phyloP scores from a whole-genome alignment of 2,329 filamentous ascomycete genomes.

The Penicillium verrucosum region DNA sequence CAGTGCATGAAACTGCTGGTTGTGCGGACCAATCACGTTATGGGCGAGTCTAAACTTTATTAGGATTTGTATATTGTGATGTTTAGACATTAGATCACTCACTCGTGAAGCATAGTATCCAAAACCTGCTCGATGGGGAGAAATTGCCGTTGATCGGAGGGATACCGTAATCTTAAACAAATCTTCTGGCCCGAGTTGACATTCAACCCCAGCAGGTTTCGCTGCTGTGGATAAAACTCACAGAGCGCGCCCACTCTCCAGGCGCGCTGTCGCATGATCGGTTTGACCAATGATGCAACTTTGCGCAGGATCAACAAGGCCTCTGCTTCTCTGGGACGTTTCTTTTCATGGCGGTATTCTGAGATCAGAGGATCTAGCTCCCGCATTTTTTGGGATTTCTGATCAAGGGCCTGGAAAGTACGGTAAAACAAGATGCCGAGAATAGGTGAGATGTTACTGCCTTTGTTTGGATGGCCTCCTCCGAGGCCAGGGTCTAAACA shows the following conservation, averaged over 20 bases:
- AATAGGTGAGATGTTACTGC: background rate
- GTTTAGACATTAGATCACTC: slow-evolving; percentile 19
- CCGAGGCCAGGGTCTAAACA: background rate
- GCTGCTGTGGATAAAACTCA: slow-evolving; percentile 78
- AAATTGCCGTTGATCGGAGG: slow-evolving; percentile 71
- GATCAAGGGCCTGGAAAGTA: background rate
- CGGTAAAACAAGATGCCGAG: background rate
- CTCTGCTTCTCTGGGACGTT: slow-evolving; percentile 49
- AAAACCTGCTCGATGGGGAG: slow-evolving; percentile 74
- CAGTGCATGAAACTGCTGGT: slow-evolving; percentile 75
- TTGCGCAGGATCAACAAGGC: slow-evolving; percentile 65
- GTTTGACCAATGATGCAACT: slow-evolving; percentile 84
- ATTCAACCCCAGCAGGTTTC: slow-evolving; percentile 77
- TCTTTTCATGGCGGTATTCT: slow-evolving; percentile 54
- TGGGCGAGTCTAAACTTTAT: slow-evolving; percentile 62
- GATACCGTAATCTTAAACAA: slow-evolving; percentile 74
- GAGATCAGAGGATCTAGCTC: slow-evolving; percentile 49
- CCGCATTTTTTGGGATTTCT: slow-evolving; percentile 30
- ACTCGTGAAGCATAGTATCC: slow-evolving; percentile 91
- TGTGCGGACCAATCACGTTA: slow-evolving; percentile 78
- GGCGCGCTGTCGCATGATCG: slow-evolving; percentile 81
- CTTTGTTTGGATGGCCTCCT: slow-evolving; percentile 7
- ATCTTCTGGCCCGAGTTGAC: slow-evolving; percentile 74
- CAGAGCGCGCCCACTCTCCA: slow-evolving; percentile 77
- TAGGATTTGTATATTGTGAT: background rate